phyloP scores from a whole-genome alignment of 306 rosid species.

The Lithocarpus polystachyus region DNA sequence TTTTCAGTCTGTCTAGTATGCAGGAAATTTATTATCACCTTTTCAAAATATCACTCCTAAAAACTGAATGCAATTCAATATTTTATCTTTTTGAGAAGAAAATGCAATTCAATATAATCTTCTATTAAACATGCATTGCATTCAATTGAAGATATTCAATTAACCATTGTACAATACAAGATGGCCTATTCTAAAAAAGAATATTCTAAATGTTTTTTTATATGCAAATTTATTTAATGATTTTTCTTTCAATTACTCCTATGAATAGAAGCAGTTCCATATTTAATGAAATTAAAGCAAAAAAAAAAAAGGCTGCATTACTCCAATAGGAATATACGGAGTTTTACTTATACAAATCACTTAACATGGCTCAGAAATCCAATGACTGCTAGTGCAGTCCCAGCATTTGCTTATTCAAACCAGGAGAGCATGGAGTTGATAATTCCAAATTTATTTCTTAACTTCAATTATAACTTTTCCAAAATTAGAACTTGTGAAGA shows the following conservation, averaged over 20 bases:
- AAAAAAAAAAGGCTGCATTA: not conserved
- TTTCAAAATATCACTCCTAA: not conserved
- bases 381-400: not conserved
- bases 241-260: too few relatives aligned
- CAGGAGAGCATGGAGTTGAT: not conserved
- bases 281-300: too few relatives aligned
- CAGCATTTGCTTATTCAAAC: not conserved
- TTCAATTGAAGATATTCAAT: not conserved
- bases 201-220: not conserved
- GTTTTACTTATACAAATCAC: not conserved
- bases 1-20: not conserved
- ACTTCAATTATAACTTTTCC: slow-evolving; percentile 59
- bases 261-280: too few relatives aligned
- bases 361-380: not conserved
- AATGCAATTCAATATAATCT: too few relatives aligned
- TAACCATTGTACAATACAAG: too few relatives aligned
- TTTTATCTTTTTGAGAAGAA: too few relatives aligned
- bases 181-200: too few relatives aligned
- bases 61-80: not conserved
- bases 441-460: slow-evolving; percentile 9
- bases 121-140: not conserved
- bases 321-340: not conserved
- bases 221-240: not conserved
- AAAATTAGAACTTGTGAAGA: slow-evolving; percentile 50
- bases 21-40: too few relatives aligned